A percentile compares a stretch with the other conserved stretches of the same genome.
Evolutionary conservation across 345 rosid genomes (phyloP).

Genomic region (Barbarea vulgaris): DNA sequence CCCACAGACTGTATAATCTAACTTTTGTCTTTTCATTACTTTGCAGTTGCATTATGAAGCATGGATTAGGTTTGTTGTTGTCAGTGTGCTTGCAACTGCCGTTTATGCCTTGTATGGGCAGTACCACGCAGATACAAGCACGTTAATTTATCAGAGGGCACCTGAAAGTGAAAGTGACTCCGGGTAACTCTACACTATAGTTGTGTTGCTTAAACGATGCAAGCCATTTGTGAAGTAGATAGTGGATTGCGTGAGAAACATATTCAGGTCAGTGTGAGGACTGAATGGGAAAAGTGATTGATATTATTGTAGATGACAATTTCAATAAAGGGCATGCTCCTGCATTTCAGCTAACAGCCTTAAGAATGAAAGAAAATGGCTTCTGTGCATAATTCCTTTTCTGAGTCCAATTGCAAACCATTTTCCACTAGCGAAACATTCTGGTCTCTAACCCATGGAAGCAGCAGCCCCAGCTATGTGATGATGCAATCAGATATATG

Average conservation of each 20-base stretch:
- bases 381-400: neutral
- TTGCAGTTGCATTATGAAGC: conserved; percentile 91
- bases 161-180: conserved; percentile 44
- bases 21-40: conserved; percentile 22
- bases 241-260: neutral
- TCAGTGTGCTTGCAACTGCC: conserved; percentile 60
- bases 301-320: conserved; percentile 20
- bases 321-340: neutral
- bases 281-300: neutral
- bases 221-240: conserved; percentile 1
- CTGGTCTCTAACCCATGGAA: neutral
- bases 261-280: neutral
- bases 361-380: neutral
- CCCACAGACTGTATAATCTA: conserved; percentile 11
- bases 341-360: conserved; percentile 7
- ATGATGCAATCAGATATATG: neutral
- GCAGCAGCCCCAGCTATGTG: neutral
- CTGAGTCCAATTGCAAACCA: neutral
- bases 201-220: neutral
- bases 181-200: conserved; percentile 2
- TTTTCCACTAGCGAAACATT: neutral
- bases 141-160: conserved; percentile 59
- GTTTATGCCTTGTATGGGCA: conserved; percentile 85
- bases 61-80: conserved; percentile 78
- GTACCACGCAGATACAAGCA: conserved; percentile 70